Conservation (phyloP, 495 filamentous ascomycete genomes). For the Ascodesmis nigricans region DNA sequence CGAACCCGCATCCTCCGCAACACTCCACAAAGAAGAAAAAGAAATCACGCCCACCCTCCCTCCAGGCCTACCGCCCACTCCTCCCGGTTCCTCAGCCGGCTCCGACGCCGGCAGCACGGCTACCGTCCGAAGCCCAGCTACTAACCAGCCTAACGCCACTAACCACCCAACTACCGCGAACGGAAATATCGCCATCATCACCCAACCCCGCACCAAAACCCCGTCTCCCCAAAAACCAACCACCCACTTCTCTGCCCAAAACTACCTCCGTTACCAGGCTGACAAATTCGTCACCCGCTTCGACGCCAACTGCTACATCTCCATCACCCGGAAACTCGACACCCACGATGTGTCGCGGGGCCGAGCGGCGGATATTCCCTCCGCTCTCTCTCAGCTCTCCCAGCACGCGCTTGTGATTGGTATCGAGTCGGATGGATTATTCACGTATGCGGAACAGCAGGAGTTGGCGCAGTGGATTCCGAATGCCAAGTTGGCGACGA, state of each 20-base stretch:
- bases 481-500: slow-evolving; percentile 52
- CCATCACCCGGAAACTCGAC: slow-evolving; percentile 95
- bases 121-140: neutral
- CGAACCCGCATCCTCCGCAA: slow-evolving; percentile 2
- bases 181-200: slow-evolving; percentile 8
- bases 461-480: slow-evolving; percentile 70
- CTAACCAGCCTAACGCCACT: neutral
- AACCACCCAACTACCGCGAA: neutral
- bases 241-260: slow-evolving; percentile 91
- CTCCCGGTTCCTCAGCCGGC: slow-evolving; percentile 3
- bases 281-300: slow-evolving; percentile 92
- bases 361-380: slow-evolving; percentile 32
- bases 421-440: slow-evolving; percentile 84
- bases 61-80: neutral
- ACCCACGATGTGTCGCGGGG: slow-evolving; percentile 81
- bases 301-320: slow-evolving; percentile 96
- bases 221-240: slow-evolving; percentile 27
- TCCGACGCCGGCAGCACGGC: slow-evolving; percentile 5
- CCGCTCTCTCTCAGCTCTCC: slow-evolving; percentile 57
- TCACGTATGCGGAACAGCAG: slow-evolving; percentile 89
- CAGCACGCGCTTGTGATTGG: slow-evolving; percentile 80
- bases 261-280: slow-evolving; percentile 94
- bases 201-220: slow-evolving; percentile 22
- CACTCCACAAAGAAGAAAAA: slow-evolving; percentile 1
- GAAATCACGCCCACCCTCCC: neutral